A percentile compares a stretch with the other conserved stretches of the same genome.
Evolutionary conservation across 495 filamentous ascomycete genomes (phyloP).

Genomic region (Chaetomium cochliodes): DNA sequence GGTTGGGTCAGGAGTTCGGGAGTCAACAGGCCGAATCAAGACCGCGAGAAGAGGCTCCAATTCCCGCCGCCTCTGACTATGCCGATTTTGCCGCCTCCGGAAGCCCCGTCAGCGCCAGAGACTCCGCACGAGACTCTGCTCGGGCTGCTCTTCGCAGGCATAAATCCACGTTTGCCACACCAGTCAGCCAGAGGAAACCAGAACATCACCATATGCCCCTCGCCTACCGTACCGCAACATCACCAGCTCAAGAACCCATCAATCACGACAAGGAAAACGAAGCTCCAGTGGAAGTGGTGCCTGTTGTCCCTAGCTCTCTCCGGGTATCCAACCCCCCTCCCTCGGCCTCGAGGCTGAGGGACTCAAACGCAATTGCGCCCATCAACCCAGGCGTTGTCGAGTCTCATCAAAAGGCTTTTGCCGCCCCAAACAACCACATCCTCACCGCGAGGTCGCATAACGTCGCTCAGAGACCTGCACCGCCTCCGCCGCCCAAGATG

Average conservation of each 20-base stretch:
- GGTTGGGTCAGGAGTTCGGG: constrained; percentile 40
- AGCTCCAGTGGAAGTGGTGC: constrained; percentile 43
- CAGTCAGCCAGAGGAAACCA: not conserved
- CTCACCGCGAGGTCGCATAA: constrained; percentile 74
- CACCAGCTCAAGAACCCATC: constrained; percentile 56
- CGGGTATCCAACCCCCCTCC: constrained; percentile 3
- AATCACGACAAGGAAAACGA: constrained; percentile 78
- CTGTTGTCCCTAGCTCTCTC: not conserved
- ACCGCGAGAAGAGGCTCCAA: constrained; percentile 34
- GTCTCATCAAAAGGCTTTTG: constrained; percentile 18
- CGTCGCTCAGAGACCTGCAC: constrained; percentile 77
- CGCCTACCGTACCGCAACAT: constrained; percentile 63
- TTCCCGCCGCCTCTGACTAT: constrained; percentile 39
- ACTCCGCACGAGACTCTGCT: constrained; percentile 36
- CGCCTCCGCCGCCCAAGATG: constrained; percentile 89
- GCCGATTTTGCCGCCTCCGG: constrained; percentile 45
- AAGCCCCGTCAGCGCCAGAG: constrained; percentile 46
- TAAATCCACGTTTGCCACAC: constrained; percentile 26
- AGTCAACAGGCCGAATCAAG: constrained; percentile 37
- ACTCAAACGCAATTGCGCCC: constrained; percentile 48
- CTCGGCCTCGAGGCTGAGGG: constrained; percentile 59
- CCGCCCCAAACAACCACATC: constrained; percentile 64
- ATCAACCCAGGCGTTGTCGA: constrained; percentile 37
- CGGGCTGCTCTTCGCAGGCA: constrained; percentile 37
- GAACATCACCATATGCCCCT: constrained; percentile 28